Percentiles rank a stretch among this genome's conserved stretches.
Evolutionary conservation across 148 eudicot genomes (phyloP).

Genomic region (Vaccinium darrowii): DNA sequence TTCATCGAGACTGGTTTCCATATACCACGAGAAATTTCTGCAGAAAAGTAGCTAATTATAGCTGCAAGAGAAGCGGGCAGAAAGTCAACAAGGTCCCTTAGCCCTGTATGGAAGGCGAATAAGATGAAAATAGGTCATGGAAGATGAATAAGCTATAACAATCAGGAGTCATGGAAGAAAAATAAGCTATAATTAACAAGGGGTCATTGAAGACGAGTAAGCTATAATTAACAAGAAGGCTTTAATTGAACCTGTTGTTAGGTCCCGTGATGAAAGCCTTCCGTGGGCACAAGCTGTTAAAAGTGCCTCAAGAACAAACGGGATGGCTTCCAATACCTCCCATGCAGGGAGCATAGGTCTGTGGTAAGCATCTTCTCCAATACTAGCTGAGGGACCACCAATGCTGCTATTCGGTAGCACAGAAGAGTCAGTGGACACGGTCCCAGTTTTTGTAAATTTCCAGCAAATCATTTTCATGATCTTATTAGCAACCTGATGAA

Average conservation of each 20-base stretch:
- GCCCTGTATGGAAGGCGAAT: slow-evolving; percentile 27
- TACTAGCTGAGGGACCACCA: slow-evolving; percentile 8
- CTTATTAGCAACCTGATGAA: slow-evolving; percentile 28
- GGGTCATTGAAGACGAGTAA: not conserved
- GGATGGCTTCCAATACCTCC: slow-evolving; percentile 33
- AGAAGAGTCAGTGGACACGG: slow-evolving; percentile 20
- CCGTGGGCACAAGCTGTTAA: slow-evolving; percentile 33
- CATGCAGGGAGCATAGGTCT: slow-evolving; percentile 31
- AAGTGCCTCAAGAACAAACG: slow-evolving; percentile 30
- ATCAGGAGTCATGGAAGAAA: not conserved
- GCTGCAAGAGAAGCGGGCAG: slow-evolving; percentile 41
- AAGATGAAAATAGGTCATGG: not conserved
- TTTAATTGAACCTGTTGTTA: slow-evolving; percentile 23
- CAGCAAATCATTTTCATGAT: slow-evolving; percentile 22
- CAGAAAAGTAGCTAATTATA: slow-evolving; percentile 37
- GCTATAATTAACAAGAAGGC: not conserved
- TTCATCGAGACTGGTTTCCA: slow-evolving; percentile 40
- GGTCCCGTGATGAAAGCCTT: slow-evolving; percentile 31
- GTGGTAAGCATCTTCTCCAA: slow-evolving; percentile 23
- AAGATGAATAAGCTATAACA: not conserved
- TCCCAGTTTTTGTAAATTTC: slow-evolving; percentile 23
- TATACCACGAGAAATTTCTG: slow-evolving; percentile 41
- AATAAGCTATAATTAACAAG: not conserved
- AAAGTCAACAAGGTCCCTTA: slow-evolving; percentile 39
- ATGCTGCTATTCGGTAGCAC: slow-evolving; percentile 14